Evolutionary conservation across 2,329 filamentous ascomycete species (phyloP), one percentile per base, ranked within the genome.

Genomic region (Lachnum nothofagi): DNA sequence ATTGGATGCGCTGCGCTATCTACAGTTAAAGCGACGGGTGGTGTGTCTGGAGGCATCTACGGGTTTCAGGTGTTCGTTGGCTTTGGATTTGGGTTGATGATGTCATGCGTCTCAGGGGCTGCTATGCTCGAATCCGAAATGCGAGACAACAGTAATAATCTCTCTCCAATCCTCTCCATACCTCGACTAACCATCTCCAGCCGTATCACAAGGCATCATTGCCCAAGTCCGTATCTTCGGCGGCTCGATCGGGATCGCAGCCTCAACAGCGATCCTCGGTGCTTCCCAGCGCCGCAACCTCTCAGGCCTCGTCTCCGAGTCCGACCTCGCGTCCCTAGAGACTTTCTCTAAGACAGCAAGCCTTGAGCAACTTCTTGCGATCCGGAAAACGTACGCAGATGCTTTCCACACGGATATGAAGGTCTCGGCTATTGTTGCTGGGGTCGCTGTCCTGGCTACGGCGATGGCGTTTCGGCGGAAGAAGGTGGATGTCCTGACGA

Each of bases 181-280:
- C 40, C 19, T 2, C 24, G 6, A 44, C 27, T 44, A 44, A 33
- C 14, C 14, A 35, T 2, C 14, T 23, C 16, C 25, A 49, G 46
- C 47, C 4, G 16, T 45, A 14, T 42, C 47, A 27, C 47, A 49
- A 46, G 48, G 48, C 9, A 27, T 46, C 8, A 42, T 82, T 8
- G 77, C 80, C 1, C 80, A 84, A 62, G 73, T 76, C 1, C 73
- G 80, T 12, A 76, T 83, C 0, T 65, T 83, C 2, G 80, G 80
- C 1, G 80, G 80, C 2, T 76, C 76, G 31, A 69, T 83, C 23
- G 80, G 80, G 1, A 69, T 83, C 37, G 75, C 79, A 0, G 63
- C 76, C 20, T 80, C 79, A 54, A 81, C 76, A n/a, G 73, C 80
- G 12, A 70, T 83, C 9, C 76, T 81, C 17, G 46, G 50, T 16